A percentile compares a stretch with the other conserved stretches of the same genome.
phyloP scores from a whole-genome alignment of 208 protist species.

The Acanthamoeba culbertsoni region DNA sequence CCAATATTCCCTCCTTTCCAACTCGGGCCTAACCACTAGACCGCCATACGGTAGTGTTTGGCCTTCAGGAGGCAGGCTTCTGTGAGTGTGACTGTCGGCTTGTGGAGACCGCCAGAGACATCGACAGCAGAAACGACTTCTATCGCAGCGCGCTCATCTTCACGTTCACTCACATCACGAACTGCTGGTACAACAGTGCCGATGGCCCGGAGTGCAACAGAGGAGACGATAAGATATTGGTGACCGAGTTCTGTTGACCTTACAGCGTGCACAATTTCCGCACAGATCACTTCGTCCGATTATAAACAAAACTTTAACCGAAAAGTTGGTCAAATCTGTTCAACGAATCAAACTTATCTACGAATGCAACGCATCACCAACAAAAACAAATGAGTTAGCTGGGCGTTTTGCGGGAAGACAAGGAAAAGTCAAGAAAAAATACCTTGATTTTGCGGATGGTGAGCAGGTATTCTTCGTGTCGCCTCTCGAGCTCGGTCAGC shows the following conservation, averaged over 20 bases:
- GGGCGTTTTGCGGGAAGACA: no score
- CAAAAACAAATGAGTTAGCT: no score
- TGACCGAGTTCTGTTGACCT: constrained; percentile 32
- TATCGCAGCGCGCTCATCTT: neutral
- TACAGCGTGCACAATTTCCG: no score
- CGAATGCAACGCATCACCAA: no score
- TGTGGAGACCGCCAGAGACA: neutral
- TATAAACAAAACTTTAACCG: no score
- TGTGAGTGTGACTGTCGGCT: neutral
- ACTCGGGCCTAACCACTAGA: no score
- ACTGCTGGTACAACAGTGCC: neutral
- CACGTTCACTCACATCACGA: constrained; percentile 3
- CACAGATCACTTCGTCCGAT: no score
- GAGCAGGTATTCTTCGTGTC: constrained; percentile 33
- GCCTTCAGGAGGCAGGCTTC: neutral
- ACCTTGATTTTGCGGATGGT: constrained; percentile 52
- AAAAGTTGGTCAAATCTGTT: no score
- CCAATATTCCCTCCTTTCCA: no score
- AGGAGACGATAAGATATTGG: neutral
- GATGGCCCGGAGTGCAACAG: neutral
- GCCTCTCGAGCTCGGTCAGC: neutral
- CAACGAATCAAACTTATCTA: no score
- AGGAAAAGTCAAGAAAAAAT: neutral
- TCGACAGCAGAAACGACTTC: neutral
- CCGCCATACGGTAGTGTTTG: neutral